Conservation (phyloP, 2,329 filamentous ascomycete genomes). For the Fusarium keratoplasticum region DNA sequence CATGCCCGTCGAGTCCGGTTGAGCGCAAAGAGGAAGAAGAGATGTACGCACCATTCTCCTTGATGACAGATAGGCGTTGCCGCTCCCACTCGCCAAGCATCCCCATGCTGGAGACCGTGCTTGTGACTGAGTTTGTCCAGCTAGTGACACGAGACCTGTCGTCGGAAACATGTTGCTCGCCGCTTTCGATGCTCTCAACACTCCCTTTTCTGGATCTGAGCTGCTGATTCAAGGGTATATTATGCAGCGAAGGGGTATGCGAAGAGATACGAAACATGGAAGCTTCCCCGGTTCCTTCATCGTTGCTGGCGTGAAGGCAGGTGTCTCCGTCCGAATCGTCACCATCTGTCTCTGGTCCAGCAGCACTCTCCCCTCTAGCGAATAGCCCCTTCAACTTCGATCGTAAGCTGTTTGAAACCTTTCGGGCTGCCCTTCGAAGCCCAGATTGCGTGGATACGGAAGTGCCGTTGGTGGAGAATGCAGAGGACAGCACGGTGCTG, state of each 20-base stretch:
- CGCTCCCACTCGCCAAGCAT: constrained; percentile 58
- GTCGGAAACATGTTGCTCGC: constrained; percentile 54
- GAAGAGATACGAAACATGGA: constrained; percentile 62
- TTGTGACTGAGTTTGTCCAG: constrained; percentile 74
- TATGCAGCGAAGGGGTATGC: constrained; percentile 62
- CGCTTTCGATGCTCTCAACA: constrained; percentile 60
- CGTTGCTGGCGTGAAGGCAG: constrained; percentile 49
- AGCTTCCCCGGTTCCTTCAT: constrained; percentile 52
- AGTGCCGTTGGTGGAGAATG: constrained; percentile 42
- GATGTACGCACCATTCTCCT: constrained; percentile 61
- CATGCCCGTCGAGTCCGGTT: constrained; percentile 8
- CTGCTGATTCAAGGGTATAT: constrained; percentile 58
- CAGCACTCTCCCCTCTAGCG: constrained; percentile 39
- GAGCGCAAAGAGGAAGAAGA: constrained; percentile 53
- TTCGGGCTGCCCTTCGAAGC: constrained; percentile 66
- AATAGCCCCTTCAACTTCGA: constrained; percentile 66
- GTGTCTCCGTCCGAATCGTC: constrained; percentile 45
- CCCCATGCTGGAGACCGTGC: constrained; percentile 62
- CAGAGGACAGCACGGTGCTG: constrained; percentile 49
- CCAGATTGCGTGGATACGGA: constrained; percentile 44
- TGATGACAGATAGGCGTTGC: constrained; percentile 73
- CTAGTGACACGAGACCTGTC: constrained; percentile 77
- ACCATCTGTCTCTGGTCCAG: constrained; percentile 19
- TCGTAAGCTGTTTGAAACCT: constrained; percentile 71
- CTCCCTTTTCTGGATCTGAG: constrained; percentile 67